phyloP scores from a whole-genome alignment of 768 basidiomycete genomes.

The Tephrocybe sp. region DNA sequence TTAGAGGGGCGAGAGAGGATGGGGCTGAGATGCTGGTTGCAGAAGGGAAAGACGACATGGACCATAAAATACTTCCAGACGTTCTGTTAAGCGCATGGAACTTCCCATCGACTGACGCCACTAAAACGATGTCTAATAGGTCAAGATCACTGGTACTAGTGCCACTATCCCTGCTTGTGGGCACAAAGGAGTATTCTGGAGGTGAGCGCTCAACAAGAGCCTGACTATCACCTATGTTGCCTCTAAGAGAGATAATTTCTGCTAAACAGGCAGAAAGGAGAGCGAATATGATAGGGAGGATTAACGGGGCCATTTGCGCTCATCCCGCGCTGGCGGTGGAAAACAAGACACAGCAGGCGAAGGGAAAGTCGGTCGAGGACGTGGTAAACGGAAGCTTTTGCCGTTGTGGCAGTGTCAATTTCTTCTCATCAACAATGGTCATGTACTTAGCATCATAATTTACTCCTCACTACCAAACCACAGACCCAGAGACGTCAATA shows the following conservation, averaged over 20 bases:
- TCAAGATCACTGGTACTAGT: constrained; percentile 45
- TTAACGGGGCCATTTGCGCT: constrained; percentile 33
- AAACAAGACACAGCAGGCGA: constrained; percentile 2
- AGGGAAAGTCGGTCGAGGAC: constrained; percentile 1
- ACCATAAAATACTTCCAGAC: constrained; percentile 83
- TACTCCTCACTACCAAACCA: constrained; percentile 1
- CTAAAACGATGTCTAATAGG: constrained; percentile 79
- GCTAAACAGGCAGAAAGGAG: constrained; percentile 28
- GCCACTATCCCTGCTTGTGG: constrained; percentile 14
- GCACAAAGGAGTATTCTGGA: constrained; percentile 17
- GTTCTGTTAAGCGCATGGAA: constrained; percentile 92
- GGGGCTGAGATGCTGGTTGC: constrained; percentile 38
- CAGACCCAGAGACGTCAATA: no score
- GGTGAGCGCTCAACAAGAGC: constrained; percentile 24
- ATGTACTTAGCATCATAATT: constrained; percentile 1
- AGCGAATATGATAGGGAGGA: constrained; percentile 24
- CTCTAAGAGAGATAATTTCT: constrained; percentile 27
- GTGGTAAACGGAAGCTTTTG: constrained; percentile 1
- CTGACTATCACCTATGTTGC: constrained; percentile 17
- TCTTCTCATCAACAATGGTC: background rate
- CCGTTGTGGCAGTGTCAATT: background rate
- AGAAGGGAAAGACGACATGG: constrained; percentile 65
- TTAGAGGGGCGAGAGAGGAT: constrained; percentile 65
- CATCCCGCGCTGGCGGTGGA: constrained; percentile 19
- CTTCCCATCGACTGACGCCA: constrained; percentile 92